phyloP scores from a whole-genome alignment of 768 basidiomycete genomes.

The Auricularia sp. region DNA sequence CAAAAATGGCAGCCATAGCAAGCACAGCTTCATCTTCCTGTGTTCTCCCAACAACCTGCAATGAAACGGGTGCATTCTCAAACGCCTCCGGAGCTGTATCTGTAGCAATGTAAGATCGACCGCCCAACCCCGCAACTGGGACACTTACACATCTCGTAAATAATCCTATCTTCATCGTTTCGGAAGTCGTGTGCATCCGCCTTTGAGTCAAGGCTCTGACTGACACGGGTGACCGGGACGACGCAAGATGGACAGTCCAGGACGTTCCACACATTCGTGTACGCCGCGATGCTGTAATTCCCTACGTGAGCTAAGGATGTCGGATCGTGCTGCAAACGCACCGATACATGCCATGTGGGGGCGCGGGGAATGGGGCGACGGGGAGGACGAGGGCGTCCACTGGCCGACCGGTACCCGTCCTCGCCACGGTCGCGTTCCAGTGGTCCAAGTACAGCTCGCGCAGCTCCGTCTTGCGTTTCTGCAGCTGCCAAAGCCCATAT shows the following conservation, averaged over 20 bases:
- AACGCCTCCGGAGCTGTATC: conserved; percentile 45
- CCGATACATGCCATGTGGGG: conserved; percentile 52
- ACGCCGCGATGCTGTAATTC: conserved; percentile 31
- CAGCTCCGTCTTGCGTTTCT: conserved; percentile 38
- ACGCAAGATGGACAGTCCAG: conserved; percentile 55
- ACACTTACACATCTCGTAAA: conserved; percentile 45
- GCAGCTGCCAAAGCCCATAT: conserved; percentile 59
- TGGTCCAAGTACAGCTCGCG: conserved; percentile 49
- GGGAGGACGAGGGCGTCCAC: conserved; percentile 69
- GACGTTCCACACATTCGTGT: conserved; percentile 56
- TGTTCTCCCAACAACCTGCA: conserved; percentile 61
- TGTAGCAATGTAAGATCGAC: conserved; percentile 13
- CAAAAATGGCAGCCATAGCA: conserved; percentile 35
- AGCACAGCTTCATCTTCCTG: conserved; percentile 70
- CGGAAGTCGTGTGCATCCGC: conserved; percentile 37
- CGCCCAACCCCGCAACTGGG: neutral
- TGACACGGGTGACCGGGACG: conserved; percentile 56
- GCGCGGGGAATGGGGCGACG: conserved; percentile 46
- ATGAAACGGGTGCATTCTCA: conserved; percentile 45
- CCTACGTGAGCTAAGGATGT: neutral
- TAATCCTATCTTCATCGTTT: conserved; percentile 34
- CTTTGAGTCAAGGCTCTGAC: conserved; percentile 41
- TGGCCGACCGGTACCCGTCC: conserved; percentile 59
- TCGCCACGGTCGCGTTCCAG: conserved; percentile 43
- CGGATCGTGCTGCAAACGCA: conserved; percentile 18